Percentiles rank a stretch among this genome's conserved stretches.
phyloP scores from a whole-genome alignment of 1,284 basidiomycete genomes.

The Pulveroboletus ridleyi region DNA sequence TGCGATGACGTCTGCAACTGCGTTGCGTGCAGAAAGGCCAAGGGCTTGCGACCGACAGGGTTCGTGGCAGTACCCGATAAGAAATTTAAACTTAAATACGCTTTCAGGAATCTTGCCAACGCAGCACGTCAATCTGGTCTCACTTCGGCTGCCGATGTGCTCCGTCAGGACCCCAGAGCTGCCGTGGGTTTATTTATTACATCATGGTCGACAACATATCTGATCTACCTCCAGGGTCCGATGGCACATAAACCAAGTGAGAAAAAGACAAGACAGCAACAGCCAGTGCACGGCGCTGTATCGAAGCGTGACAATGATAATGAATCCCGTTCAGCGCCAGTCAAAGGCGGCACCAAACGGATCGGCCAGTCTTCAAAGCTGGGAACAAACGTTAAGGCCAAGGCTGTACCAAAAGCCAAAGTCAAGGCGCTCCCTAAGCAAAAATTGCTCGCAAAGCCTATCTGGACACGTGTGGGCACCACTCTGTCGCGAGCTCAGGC shows the following conservation, averaged over 20 bases:
- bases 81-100: conserved; percentile 12
- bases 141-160: conserved; percentile 46
- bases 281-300: conserved; percentile 6
- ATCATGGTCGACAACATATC: conserved; percentile 10
- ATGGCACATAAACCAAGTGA: conserved; percentile 39
- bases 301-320: conserved; percentile 13
- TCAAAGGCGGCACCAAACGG: conserved; percentile 19
- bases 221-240: conserved; percentile 32
- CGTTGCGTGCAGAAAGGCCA: conserved; percentile 62
- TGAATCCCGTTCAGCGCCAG: conserved; percentile 24
- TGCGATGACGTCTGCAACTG: conserved; percentile 75
- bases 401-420: conserved; percentile 23
- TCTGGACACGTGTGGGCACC: conserved; percentile 58
- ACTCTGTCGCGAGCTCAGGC: conserved; percentile 52
- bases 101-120: conserved; percentile 43
- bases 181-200: conserved; percentile 34
- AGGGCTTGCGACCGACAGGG: conserved; percentile 66
- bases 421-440: conserved; percentile 21
- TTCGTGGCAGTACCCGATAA: conserved; percentile 32
- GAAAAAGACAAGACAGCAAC: conserved; percentile 22
- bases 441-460: conserved; percentile 44
- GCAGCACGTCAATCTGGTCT: conserved; percentile 43
- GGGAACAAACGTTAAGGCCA: conserved; percentile 15
- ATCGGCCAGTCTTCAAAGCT: conserved; percentile 19
- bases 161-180: conserved; percentile 42